A percentile compares a stretch with the other conserved stretches of the same genome.
Conservation (phyloP, 2,329 filamentous ascomycete genomes). For the Penicillium freii region DNA sequence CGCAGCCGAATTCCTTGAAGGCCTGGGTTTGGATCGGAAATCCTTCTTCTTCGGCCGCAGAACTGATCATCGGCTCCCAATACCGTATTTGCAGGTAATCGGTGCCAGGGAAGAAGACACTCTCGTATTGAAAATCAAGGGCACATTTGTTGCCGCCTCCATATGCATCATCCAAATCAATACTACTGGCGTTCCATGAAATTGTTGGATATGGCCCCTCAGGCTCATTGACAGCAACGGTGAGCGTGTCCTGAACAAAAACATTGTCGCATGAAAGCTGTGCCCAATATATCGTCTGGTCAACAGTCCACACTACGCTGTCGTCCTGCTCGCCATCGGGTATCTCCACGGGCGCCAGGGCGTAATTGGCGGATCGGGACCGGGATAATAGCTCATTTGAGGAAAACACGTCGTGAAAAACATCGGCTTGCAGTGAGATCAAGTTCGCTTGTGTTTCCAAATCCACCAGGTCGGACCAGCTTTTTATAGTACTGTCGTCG, state of each 20-base stretch:
- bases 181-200: conserved; percentile 30
- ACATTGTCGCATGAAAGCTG: conserved; percentile 27
- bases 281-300: conserved; percentile 36
- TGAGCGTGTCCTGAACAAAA: conserved; percentile 18
- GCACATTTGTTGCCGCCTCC: conserved; percentile 20
- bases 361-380: conserved; percentile 30
- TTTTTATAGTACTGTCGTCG: conserved; percentile 24
- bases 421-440: conserved; percentile 31
- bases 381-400: conserved; percentile 19
- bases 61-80: conserved; percentile 32
- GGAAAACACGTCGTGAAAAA: conserved; percentile 19
- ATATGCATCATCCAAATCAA: conserved; percentile 21
- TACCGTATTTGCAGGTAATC: conserved; percentile 37
- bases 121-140: conserved; percentile 33
- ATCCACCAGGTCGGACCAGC: conserved; percentile 31
- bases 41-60: conserved; percentile 7
- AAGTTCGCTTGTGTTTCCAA: conserved; percentile 30
- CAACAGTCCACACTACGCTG: conserved; percentile 32
- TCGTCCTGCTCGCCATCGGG: conserved; percentile 22
- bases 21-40: conserved; percentile 17
- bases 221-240: conserved; percentile 24
- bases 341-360: conserved; percentile 35
- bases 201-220: conserved; percentile 16
- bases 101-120: conserved; percentile 28
- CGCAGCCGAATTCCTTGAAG: conserved; percentile 28